These are phyloP conservation scores for Salix suchowensis DNA, from an alignment of 345 rosid genomes.

Conservation along the genomic window DNA sequence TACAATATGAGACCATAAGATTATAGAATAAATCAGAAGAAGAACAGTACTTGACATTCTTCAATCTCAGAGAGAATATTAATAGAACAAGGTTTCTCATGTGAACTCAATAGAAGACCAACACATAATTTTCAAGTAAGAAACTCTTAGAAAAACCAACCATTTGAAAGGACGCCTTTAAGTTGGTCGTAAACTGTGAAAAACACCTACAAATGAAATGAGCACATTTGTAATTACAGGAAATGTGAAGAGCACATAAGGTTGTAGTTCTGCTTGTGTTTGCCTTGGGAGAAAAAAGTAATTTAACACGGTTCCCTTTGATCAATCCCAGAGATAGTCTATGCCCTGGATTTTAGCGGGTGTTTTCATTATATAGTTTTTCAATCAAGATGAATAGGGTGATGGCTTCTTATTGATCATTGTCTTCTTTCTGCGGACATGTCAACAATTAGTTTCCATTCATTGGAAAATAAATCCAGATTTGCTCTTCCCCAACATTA, in stretches of 20 bases:
- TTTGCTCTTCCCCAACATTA: not conserved
- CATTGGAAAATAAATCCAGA: not conserved
- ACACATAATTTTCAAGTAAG: slow-evolving; percentile 5
- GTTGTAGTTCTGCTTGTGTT: slow-evolving; percentile 1
- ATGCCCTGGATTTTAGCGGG: not conserved
- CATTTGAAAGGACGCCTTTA: slow-evolving; percentile 64
- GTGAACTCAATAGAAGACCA: slow-evolving; percentile 1
- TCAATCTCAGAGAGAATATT: not conserved
- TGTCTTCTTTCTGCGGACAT: not conserved
- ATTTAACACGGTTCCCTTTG: not conserved
- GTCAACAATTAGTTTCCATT: not conserved
- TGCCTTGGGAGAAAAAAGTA: not conserved
- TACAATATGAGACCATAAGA: slow-evolving; percentile 18
- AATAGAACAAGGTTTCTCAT: not conserved
- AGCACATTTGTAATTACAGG: slow-evolving; percentile 20
- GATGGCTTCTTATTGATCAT: slow-evolving; percentile 1
- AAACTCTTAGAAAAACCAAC: slow-evolving; percentile 42
- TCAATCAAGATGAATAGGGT: not conserved
- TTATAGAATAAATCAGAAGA: slow-evolving; percentile 7
- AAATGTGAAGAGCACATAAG: slow-evolving; percentile 12
- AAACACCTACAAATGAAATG: slow-evolving; percentile 61
- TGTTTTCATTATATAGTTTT: not conserved
- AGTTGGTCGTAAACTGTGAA: slow-evolving; percentile 74
- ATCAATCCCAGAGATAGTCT: slow-evolving; percentile 4
- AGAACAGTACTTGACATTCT: not conserved